Base-by-base conservation (phyloP, 2,329 filamentous ascomycete genomes). In the Neonectria hederae region DNA sequence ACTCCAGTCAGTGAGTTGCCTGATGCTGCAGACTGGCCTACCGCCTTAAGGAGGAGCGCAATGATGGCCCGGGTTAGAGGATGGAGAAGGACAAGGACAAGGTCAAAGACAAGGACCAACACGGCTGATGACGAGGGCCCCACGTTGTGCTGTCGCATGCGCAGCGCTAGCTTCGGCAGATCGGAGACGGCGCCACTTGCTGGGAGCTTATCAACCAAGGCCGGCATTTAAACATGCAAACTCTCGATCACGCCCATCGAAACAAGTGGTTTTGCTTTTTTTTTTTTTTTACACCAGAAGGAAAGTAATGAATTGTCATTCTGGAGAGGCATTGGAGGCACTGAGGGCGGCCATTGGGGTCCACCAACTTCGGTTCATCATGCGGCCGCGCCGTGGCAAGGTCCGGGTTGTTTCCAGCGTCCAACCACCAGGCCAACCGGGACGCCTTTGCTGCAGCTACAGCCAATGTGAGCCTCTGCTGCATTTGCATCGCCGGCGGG, bases 111-210 rank as follows among this genome's bases (percentile, higher is more conserved):
- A n/a, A 19, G 42, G 19, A 56, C 43, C 53, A 54, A 56, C 52
- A 56, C 24, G 48, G 42, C 48, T 32, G 60, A 54, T 58, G 60
- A 63, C 54, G 48, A 54, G 30, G 61, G 61, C 61, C 55, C 61
- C 61, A 63, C 61, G 61, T 63, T 52, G 48, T 40, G 46, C 45
- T 46, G 59, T 57, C 38, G 53, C 59, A 62, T 40, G 35, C 59
- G 53, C 52, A 57, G 45, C 46, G 42, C 48, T 58, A 63, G 54
- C 38, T 63, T 58, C 60, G 60, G 59, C 38, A 56, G 59, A 62
- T 62, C 53, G 59, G 59, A 62, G 53, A 62, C 24, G 46, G 28
- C 54, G 59, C 60, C 60, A 59, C 60, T 63, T 51, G 45, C 9
- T 61, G 21, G 48, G 57, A 58, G 54, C 60, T 62, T 63, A 63